Evolutionary conservation across 805 yeast species (phyloP), one percentile per base, ranked within the genome.

Genomic region (Lipomyces yamadae): DNA sequence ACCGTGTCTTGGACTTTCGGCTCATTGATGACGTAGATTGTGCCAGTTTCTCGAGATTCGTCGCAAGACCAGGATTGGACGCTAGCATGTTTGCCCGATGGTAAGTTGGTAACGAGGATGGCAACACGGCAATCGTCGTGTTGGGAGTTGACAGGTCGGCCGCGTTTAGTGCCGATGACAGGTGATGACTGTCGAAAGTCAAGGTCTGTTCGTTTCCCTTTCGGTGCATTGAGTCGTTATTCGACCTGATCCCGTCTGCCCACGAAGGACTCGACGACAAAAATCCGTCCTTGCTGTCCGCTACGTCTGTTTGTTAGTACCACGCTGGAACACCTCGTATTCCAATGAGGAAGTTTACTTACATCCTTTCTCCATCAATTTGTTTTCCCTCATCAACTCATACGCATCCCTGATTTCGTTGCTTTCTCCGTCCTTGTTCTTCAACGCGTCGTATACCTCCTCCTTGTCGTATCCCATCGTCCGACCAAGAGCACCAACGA

Each of bases 51-150:
- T 8, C 91, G 88, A 71, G 66, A 50, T 66, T 61, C n/a, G 61
- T 50, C 15, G 67, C 61, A 62, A 71, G 63, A 6, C 60, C 64
- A 5, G 73, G 73, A 55, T 69, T 58, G 58, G 52, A 54, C n/a
- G 73, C 73, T 63, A 68, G 50, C 98, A 94, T 95, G 75, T 85
- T 91, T 0, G 98, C 98, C 59, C 97, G 83, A 76, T 94, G 98
- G 60, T 94, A 91, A 69, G 94, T 92, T 2, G 99, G 98, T 73
- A 95, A 82, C 4, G 98, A 92, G 2, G 97, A 89, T 5, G 99
- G 98, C 68, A 95, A 80, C 32, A 94, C 91, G 1, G 98, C 96
- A 69, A 95, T 93, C 1, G 96, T 91, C 32, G 95, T 88, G 72
- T 87, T 84, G 30, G 91, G 90, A 58, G 87, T 81, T 11, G 74